phyloP scores from a whole-genome alignment of 129 eudicot species.

The Apium graveolens region DNA sequence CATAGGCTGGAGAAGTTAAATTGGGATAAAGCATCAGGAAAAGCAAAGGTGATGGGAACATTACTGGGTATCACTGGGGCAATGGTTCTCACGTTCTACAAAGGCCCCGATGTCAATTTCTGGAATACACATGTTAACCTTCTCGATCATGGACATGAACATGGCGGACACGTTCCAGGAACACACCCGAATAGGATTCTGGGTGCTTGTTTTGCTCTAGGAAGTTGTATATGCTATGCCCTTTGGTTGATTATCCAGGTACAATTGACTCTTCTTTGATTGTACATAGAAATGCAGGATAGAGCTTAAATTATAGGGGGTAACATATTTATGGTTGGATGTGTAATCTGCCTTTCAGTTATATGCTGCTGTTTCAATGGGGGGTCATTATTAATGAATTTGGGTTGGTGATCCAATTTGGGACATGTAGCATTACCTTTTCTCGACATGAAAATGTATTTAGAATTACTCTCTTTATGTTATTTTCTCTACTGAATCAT shows the following conservation, averaged over 20 bases:
- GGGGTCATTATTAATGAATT: no score
- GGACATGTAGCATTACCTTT: background rate
- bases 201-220: constrained; percentile 25
- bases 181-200: constrained; percentile 3
- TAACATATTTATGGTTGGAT: background rate
- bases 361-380: no score
- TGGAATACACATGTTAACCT: constrained; percentile 39
- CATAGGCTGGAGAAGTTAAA: constrained; percentile 51
- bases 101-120: constrained; percentile 35
- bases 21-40: constrained; percentile 31
- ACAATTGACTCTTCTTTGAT: background rate
- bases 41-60: constrained; percentile 60
- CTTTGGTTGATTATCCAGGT: constrained; percentile 45
- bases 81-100: constrained; percentile 61
- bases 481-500: background rate
- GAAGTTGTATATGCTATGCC: constrained; percentile 21
- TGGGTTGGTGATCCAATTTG: background rate
- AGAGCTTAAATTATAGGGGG: background rate
- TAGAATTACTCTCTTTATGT: background rate
- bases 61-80: constrained; percentile 55
- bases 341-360: background rate
- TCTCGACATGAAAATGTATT: background rate
- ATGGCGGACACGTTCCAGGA: background rate
- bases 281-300: background rate
- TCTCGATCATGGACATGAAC: constrained; percentile 6